A percentile compares a stretch with the other conserved stretches of the same genome.
Evolutionary conservation across 2,329 filamentous ascomycete genomes (phyloP).

Genomic region (Fusarium lateritium): DNA sequence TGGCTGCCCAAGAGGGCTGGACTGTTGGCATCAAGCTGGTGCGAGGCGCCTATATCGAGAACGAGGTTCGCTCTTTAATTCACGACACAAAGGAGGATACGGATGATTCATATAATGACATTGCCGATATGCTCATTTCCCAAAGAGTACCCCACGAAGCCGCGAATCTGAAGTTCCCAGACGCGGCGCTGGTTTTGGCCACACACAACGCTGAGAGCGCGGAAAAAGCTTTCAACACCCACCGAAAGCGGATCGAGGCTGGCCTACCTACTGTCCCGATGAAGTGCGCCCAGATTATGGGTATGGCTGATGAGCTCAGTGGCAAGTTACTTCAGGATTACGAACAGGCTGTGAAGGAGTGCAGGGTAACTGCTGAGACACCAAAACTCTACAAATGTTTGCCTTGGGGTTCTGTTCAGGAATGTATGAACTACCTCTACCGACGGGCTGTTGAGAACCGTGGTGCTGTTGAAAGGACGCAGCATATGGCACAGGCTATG

Average conservation of each 20-base stretch:
- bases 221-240: conserved; percentile 59
- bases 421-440: conserved; percentile 57
- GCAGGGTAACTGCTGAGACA: conserved; percentile 31
- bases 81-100: conserved; percentile 68
- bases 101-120: conserved; percentile 64
- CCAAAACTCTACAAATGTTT: conserved; percentile 56
- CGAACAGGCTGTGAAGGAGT: conserved; percentile 35
- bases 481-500: conserved; percentile 50
- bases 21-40: conserved; percentile 70
- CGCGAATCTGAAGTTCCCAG: conserved; percentile 55
- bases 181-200: conserved; percentile 65
- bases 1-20: conserved; percentile 63
- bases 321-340: conserved; percentile 61
- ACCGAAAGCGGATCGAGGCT: conserved; percentile 56
- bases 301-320: conserved; percentile 71
- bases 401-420: conserved; percentile 57
- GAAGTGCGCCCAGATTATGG: conserved; percentile 68
- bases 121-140: conserved; percentile 62
- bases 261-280: conserved; percentile 53
- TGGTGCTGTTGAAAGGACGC: conserved; percentile 54
- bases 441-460: conserved; percentile 58
- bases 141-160: conserved; percentile 45
- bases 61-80: conserved; percentile 64
- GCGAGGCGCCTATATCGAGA: conserved; percentile 68
- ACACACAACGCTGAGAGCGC: conserved; percentile 65